A percentile compares a stretch with the other conserved stretches of the same genome.
Evolutionary conservation across 495 filamentous ascomycete genomes (phyloP).

Genomic region (Astrothelium subdiscretum): DNA sequence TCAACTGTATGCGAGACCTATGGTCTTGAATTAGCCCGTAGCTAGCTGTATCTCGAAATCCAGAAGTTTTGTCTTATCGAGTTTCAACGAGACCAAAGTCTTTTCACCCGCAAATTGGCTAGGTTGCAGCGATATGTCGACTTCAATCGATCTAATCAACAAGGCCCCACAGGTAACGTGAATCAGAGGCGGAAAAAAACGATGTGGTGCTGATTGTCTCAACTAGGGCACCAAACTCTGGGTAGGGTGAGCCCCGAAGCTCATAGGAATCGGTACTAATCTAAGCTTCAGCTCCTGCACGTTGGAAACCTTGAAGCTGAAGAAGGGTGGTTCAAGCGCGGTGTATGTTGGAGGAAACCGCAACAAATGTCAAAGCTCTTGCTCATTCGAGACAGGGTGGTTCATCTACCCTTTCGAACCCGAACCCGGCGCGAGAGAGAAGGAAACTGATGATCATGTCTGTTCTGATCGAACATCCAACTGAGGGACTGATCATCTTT

Average conservation of each 20-base stretch:
- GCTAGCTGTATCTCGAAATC: no score
- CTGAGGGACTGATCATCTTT: conserved; percentile 39
- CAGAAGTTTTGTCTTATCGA: no score
- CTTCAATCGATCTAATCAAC: not conserved
- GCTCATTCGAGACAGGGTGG: conserved; percentile 7
- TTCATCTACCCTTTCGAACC: conserved; percentile 14
- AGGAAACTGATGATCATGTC: conserved; percentile 34
- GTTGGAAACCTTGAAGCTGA: conserved; percentile 21
- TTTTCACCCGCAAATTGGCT: not conserved
- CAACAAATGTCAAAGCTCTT: not conserved
- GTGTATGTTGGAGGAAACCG: conserved; percentile 1
- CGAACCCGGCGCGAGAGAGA: conserved; percentile 19
- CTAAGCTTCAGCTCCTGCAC: conserved; percentile 12
- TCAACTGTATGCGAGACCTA: no score
- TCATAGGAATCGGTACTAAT: not conserved
- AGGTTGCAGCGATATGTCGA: not conserved
- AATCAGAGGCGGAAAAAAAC: not conserved
- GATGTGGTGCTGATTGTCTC: not conserved
- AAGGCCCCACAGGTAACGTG: not conserved
- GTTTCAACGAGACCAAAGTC: no score
- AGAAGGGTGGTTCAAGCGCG: conserved; percentile 18
- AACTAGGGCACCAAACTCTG: conserved; percentile 21
- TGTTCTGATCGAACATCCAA: conserved; percentile 40
- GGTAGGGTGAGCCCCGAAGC: conserved; percentile 7
- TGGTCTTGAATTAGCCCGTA: no score